Evolutionary conservation across 2,329 filamentous ascomycete genomes (phyloP).

Genomic region (Monilinia fructigena): DNA sequence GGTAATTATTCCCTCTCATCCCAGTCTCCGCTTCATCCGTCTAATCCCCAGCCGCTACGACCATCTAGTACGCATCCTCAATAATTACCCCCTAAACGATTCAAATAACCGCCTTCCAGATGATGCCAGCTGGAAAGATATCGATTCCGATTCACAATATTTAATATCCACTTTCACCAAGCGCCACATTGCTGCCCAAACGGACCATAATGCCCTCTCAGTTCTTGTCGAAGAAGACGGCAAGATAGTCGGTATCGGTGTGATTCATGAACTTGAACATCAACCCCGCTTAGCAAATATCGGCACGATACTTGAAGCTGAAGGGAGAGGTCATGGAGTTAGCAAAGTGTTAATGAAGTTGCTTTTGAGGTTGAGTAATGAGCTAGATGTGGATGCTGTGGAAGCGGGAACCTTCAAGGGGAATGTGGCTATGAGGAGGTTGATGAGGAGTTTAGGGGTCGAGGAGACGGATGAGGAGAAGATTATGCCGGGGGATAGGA

Average conservation of each 20-base stretch:
- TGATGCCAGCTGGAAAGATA: not conserved
- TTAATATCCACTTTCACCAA: too few relatives aligned
- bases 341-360: constrained; percentile 10
- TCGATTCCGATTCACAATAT: too few relatives aligned
- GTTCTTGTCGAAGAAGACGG: too few relatives aligned
- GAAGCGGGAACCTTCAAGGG: constrained; percentile 27
- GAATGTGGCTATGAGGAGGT: constrained; percentile 26
- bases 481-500: not conserved
- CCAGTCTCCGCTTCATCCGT: constrained; percentile 25
- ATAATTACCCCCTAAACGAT: constrained; percentile 16
- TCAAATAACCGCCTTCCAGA: not conserved
- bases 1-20: constrained; percentile 23
- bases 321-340: constrained; percentile 4
- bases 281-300: constrained; percentile 2
- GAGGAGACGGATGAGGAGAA: constrained; percentile 27
- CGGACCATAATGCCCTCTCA: too few relatives aligned
- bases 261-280: not conserved
- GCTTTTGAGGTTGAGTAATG: constrained; percentile 27
- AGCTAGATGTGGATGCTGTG: constrained; percentile 24
- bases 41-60: constrained; percentile 20
- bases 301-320: constrained; percentile 2
- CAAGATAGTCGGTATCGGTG: too few relatives aligned
- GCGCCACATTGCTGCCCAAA: too few relatives aligned
- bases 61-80: constrained; percentile 12
- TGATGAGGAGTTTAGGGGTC: constrained; percentile 26